Percentiles rank a stretch among this genome's conserved stretches.
phyloP scores from a whole-genome alignment of 208 protist species.

The Crithidia bombi region DNA sequence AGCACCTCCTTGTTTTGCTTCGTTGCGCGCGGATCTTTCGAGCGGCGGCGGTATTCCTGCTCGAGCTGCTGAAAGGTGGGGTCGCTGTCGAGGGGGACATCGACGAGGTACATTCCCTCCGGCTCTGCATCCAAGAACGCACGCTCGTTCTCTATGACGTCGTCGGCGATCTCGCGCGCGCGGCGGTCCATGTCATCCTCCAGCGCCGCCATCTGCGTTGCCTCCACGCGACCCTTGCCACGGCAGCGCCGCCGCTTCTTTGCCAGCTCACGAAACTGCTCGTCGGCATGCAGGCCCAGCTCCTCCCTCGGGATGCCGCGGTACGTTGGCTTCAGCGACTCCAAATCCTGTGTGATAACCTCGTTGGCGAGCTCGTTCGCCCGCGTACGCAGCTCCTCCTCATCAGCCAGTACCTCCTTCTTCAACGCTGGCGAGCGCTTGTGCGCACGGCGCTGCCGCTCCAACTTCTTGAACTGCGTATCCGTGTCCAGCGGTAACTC shows the following conservation, averaged over 20 bases:
- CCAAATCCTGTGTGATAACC: slow-evolving; percentile 62
- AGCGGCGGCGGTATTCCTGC: slow-evolving; percentile 71
- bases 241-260: slow-evolving; percentile 39
- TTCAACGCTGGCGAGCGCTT: slow-evolving; percentile 40
- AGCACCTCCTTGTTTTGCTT: slow-evolving; percentile 74
- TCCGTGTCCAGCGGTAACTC: slow-evolving; percentile 73
- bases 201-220: slow-evolving; percentile 61
- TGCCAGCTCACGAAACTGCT: slow-evolving; percentile 63
- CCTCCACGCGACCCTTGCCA: slow-evolving; percentile 39
- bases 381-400: slow-evolving; percentile 51
- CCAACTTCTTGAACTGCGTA: slow-evolving; percentile 61
- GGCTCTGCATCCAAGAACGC: slow-evolving; percentile 81
- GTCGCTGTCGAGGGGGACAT: slow-evolving; percentile 85
- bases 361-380: slow-evolving; percentile 68
- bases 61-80: slow-evolving; percentile 67
- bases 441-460: slow-evolving; percentile 57
- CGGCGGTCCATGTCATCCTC: slow-evolving; percentile 79
- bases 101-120: slow-evolving; percentile 79
- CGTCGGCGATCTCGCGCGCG: slow-evolving; percentile 79
- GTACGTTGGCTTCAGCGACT: slow-evolving; percentile 53
- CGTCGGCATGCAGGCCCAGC: slow-evolving; percentile 73
- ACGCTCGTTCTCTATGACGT: slow-evolving; percentile 72
- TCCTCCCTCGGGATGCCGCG: slow-evolving; percentile 71
- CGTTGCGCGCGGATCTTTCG: slow-evolving; percentile 50
- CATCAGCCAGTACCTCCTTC: slow-evolving; percentile 50